Evolutionary conservation across 306 rosid genomes (phyloP).

Genomic region (Abrus pulchellus): DNA sequence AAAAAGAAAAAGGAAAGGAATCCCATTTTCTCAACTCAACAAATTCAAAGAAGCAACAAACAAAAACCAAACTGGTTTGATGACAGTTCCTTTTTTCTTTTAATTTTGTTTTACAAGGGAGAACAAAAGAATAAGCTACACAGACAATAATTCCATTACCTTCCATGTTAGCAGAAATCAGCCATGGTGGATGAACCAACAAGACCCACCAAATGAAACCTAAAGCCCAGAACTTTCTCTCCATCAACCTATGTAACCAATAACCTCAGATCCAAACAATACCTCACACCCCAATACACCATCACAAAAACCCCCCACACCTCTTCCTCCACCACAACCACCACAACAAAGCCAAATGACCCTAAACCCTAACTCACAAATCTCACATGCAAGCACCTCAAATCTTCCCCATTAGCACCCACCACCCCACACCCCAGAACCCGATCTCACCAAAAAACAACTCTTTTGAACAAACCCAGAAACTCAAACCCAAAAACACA

Average conservation of each 20-base stretch:
- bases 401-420: slow-evolving; percentile 63
- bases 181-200: slow-evolving; percentile 72
- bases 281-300: slow-evolving; percentile 58
- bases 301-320: slow-evolving; percentile 54
- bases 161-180: slow-evolving; percentile 95
- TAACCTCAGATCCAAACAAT: slow-evolving; percentile 86
- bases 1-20: slow-evolving; percentile 14
- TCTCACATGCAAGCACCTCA: slow-evolving; percentile 52
- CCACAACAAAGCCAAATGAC: slow-evolving; percentile 31
- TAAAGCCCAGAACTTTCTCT: slow-evolving; percentile 62
- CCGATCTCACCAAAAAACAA: slow-evolving; percentile 69
- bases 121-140: slow-evolving; percentile 29
- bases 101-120: not conserved
- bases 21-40: slow-evolving; percentile 22
- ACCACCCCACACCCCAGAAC: slow-evolving; percentile 52
- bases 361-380: slow-evolving; percentile 60
- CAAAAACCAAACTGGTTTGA: slow-evolving; percentile 22
- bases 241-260: slow-evolving; percentile 72
- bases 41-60: slow-evolving; percentile 29
- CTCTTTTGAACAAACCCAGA: slow-evolving; percentile 40
- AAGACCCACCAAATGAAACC: slow-evolving; percentile 63
- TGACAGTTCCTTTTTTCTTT: not conserved
- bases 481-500: slow-evolving; percentile 35
- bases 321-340: slow-evolving; percentile 37
- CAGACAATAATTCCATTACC: slow-evolving; percentile 55